A percentile compares a stretch with the other conserved stretches of the same genome.
Evolutionary conservation across 208 protist species (phyloP).

Genomic region (Leishmania arabica): DNA sequence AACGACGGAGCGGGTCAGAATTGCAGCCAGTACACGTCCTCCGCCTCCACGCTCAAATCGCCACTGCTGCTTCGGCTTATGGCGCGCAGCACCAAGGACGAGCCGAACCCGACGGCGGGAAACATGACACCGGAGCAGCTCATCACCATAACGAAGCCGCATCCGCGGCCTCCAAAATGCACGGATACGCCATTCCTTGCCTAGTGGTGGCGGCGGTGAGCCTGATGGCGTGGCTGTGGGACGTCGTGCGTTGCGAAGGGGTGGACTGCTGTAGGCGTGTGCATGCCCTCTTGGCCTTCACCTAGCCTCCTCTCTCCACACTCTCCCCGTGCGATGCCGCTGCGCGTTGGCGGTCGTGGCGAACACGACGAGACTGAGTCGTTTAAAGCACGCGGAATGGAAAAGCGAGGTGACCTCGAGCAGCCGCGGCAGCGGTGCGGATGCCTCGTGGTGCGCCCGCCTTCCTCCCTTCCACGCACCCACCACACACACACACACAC

Average conservation of each 20-base stretch:
- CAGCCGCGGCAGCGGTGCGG: neutral
- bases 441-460: neutral
- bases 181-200: slow-evolving; percentile 81
- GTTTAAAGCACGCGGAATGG: neutral
- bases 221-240: neutral
- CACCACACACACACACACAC: too few species aligned
- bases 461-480: neutral
- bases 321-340: neutral
- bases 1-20: neutral
- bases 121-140: slow-evolving; percentile 28
- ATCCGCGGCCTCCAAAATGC: slow-evolving; percentile 76
- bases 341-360: neutral
- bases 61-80: slow-evolving; percentile 72
- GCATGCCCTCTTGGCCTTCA: neutral
- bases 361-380: neutral
- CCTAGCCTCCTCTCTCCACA: neutral
- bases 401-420: neutral
- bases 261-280: neutral
- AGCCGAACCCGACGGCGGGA: slow-evolving; percentile 58
- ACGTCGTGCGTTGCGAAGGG: neutral
- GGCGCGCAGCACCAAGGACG: slow-evolving; percentile 61
- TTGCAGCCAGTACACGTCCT: neutral
- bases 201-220: neutral
- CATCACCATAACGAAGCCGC: slow-evolving; percentile 76
- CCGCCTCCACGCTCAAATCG: slow-evolving; percentile 54